Percentiles rank a stretch among this genome's conserved stretches.
phyloP scores from a whole-genome alignment of 2,329 filamentous ascomycete genomes.

The Penicillium sp. region DNA sequence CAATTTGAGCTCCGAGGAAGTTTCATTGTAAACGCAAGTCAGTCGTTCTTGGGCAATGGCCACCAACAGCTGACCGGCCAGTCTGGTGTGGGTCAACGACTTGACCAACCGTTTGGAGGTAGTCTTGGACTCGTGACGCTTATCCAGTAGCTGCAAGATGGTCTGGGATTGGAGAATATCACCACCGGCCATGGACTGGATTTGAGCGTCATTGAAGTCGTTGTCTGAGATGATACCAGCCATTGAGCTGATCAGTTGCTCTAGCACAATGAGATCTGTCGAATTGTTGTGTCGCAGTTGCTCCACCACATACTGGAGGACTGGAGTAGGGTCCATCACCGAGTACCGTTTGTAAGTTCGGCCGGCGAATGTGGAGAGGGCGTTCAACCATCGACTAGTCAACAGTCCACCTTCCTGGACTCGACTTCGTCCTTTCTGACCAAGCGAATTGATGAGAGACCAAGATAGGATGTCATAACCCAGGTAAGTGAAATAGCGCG shows the following conservation, averaged over 20 bases:
- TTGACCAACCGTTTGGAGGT: conserved; percentile 78
- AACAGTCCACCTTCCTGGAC: conserved; percentile 67
- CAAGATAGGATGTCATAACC: conserved; percentile 93
- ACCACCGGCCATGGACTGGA: conserved; percentile 84
- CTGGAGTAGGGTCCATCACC: conserved; percentile 76
- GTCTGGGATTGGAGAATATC: conserved; percentile 75
- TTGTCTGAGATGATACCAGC: conserved; percentile 83
- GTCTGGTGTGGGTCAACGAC: conserved; percentile 71
- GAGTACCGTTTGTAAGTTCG: conserved; percentile 84
- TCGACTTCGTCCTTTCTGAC: conserved; percentile 56
- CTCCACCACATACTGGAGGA: conserved; percentile 84
- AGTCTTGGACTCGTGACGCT: conserved; percentile 69
- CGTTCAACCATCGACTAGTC: conserved; percentile 88
- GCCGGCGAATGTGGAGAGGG: conserved; percentile 85
- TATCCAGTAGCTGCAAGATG: conserved; percentile 75
- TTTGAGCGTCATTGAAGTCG: conserved; percentile 84
- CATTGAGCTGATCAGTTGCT: conserved; percentile 89
- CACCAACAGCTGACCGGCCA: conserved; percentile 81
- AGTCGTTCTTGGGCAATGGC: conserved; percentile 87
- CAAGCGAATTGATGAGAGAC: conserved; percentile 75
- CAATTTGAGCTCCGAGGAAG: conserved; percentile 82
- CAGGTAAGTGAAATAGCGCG: conserved; percentile 86
- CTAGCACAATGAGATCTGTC: conserved; percentile 85
- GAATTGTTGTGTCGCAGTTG: conserved; percentile 80
- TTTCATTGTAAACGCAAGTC: conserved; percentile 74